A percentile compares a stretch with the other conserved stretches of the same genome.
These are phyloP conservation scores for Pichia phayaonensis DNA, from an alignment of 805 yeast genomes.

Conservation along the genomic window DNA sequence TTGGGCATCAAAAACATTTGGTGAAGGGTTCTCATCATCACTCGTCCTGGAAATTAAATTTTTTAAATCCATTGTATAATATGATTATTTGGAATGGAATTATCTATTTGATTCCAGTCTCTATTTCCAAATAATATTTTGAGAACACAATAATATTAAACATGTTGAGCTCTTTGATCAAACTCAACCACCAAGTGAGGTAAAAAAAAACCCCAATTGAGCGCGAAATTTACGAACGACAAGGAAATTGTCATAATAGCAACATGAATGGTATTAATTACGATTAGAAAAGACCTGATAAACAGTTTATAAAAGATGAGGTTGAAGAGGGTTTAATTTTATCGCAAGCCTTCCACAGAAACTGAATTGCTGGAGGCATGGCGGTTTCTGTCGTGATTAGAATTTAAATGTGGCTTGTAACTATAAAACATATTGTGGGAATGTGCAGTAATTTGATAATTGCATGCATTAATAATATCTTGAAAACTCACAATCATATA, in stretches of 20 bases:
- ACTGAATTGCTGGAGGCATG: background rate
- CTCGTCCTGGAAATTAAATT: constrained; percentile 21
- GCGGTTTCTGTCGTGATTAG: background rate
- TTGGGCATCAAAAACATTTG: background rate
- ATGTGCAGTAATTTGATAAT: constrained; percentile 11
- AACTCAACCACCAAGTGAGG: too few species aligned
- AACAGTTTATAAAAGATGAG: background rate
- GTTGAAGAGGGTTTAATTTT: background rate
- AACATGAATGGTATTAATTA: background rate
- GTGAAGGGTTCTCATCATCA: constrained; percentile 14
- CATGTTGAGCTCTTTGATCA: background rate
- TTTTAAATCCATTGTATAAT: constrained; percentile 23
- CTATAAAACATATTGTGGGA: constrained; percentile 11
- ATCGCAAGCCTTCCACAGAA: background rate
- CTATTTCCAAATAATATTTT: too few species aligned
- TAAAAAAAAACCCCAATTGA: too few species aligned
- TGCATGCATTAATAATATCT: constrained; percentile 12
- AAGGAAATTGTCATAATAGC: background rate
- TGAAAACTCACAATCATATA: constrained; percentile 20
- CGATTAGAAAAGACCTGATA: too few species aligned
- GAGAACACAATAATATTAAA: background rate
- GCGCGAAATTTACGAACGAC: background rate
- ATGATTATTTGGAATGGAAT: background rate
- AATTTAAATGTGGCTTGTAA: background rate
- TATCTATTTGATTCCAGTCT: background rate